Conservation (phyloP, 495 filamentous ascomycete species). For the Hypoxylon lenormandii region DNA sequence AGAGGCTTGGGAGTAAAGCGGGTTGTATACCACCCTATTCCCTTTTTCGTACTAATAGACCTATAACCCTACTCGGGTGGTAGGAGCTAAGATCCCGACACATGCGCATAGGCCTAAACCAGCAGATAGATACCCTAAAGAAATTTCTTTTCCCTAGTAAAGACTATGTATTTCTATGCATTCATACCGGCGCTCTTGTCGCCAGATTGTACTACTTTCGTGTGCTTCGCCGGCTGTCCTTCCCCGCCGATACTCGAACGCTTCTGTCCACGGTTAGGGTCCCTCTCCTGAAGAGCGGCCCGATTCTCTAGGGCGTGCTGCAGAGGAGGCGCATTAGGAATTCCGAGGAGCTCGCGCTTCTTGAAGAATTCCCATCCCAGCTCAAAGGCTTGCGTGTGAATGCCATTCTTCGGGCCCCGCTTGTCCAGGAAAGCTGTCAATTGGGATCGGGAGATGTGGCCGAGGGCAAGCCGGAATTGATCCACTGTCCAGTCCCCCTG, state of each 20-base stretch:
- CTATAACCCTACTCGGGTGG: too few species aligned
- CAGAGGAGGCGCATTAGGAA: background rate
- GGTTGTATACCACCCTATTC: too few species aligned
- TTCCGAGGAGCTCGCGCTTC: constrained; percentile 6
- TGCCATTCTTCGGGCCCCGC: background rate
- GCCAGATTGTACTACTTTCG: background rate
- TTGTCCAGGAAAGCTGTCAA: constrained; percentile 1
- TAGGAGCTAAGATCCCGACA: too few species aligned
- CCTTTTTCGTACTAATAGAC: too few species aligned
- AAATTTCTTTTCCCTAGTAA: too few species aligned
- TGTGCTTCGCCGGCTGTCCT: background rate
- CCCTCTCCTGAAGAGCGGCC: background rate
- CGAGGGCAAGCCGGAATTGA: background rate
- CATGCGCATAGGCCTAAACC: too few species aligned
- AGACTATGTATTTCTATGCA: too few species aligned
- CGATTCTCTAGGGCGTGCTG: background rate
- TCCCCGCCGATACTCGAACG: background rate
- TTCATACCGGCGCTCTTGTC: too few species aligned
- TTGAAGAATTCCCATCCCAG: constrained; percentile 14
- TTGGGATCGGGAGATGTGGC: constrained; percentile 2
- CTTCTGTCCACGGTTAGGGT: background rate
- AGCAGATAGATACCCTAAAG: background rate
- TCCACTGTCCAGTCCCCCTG: constrained; percentile 8
- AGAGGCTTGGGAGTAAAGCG: too few species aligned
- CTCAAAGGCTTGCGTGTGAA: background rate